phyloP scores from a whole-genome alignment of 2,329 filamentous ascomycete genomes.

The Fusarium brevicatenulatum region DNA sequence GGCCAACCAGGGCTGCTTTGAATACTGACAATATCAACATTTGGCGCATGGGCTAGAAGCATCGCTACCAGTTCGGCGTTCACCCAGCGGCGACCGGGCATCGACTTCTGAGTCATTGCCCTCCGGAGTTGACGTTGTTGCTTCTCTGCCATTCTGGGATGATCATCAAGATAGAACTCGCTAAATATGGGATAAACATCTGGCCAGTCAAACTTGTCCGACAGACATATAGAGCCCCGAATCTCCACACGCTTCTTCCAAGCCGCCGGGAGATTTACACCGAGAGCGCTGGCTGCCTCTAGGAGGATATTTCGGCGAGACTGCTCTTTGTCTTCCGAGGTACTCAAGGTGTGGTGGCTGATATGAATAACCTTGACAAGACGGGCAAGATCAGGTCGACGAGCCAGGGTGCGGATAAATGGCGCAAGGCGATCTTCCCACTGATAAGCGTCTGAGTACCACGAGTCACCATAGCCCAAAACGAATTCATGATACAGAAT shows the following conservation, averaged over 20 bases:
- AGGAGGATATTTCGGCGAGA: background rate
- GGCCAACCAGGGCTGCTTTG: background rate
- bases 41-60: background rate
- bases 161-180: too few species aligned
- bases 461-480: constrained; percentile 8
- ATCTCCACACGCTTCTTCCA: background rate
- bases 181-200: too few species aligned
- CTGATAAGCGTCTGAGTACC: background rate
- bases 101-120: too few species aligned
- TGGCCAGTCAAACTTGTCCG: too few species aligned
- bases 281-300: background rate
- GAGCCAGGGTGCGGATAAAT: background rate
- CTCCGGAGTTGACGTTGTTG: too few species aligned
- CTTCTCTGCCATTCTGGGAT: too few species aligned
- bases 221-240: too few species aligned
- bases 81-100: background rate
- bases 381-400: background rate
- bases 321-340: background rate
- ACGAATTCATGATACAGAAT: constrained; percentile 14
- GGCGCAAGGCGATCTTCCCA: background rate
- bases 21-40: background rate
- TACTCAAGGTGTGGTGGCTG: background rate
- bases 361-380: background rate
- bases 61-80: background rate
- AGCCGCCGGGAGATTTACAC: background rate